A percentile compares a stretch with the other conserved stretches of the same genome.
Conservation (phyloP, 495 filamentous ascomycete species). For the Glarea lozoyensis region DNA sequence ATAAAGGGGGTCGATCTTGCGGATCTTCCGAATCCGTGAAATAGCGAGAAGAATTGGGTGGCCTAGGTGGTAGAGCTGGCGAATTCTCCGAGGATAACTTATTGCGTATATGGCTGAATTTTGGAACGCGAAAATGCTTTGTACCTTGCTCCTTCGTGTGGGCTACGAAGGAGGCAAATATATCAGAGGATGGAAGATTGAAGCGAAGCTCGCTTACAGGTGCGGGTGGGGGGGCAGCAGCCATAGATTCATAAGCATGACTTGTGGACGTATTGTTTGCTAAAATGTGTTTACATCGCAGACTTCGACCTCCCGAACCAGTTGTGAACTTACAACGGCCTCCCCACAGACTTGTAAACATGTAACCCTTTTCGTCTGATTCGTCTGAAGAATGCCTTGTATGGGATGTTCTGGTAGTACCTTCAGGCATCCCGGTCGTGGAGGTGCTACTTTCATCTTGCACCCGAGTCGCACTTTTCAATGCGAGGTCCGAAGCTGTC, state of each 20-base stretch:
- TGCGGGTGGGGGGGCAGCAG: conserved; percentile 21
- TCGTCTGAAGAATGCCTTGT: not conserved
- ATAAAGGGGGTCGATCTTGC: conserved; percentile 9
- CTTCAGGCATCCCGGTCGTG: not conserved
- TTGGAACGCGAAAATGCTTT: conserved; percentile 5
- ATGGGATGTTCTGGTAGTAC: not conserved
- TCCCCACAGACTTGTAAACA: conserved; percentile 78
- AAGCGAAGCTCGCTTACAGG: conserved; percentile 78
- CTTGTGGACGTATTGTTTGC: conserved; percentile 12
- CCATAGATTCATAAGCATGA: conserved; percentile 22
- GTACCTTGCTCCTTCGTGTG: not conserved
- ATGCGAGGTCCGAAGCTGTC: conserved; percentile 13
- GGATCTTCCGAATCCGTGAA: conserved; percentile 14
- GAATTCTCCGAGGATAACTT: conserved; percentile 13
- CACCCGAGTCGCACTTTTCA: conserved; percentile 1
- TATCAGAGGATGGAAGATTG: conserved; percentile 56
- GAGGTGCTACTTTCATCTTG: conserved; percentile 3
- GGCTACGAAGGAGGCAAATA: conserved; percentile 15
- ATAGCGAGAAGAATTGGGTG: conserved; percentile 10
- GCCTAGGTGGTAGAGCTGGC: conserved; percentile 8
- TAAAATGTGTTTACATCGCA: conserved; percentile 71
- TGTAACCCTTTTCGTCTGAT: conserved; percentile 30
- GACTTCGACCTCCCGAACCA: conserved; percentile 58
- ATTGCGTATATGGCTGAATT: conserved; percentile 15
- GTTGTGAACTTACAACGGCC: conserved; percentile 76